phyloP scores from a whole-genome alignment of 129 eudicot genomes.

The sunflower (Helianthus annuus) region HanXRQr2.0-SUNRISE NC_035448.2:133318053-133318552 shows the following conservation, averaged over 20 bases:
- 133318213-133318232: neutral
- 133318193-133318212: neutral
- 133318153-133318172: neutral
- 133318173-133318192: neutral
- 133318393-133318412: slow-evolving; percentile 21
- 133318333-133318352: slow-evolving; percentile 12
- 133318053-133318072: neutral
- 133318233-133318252: neutral
- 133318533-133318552: slow-evolving; percentile 66
- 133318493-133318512: slow-evolving; percentile 73
- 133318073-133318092: neutral
- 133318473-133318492: slow-evolving; percentile 41
- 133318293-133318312: neutral
- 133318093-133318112: neutral
- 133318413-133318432: slow-evolving; percentile 7
- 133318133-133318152: neutral
- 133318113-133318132: neutral
- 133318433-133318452: slow-evolving; percentile 13
- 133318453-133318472: slow-evolving; percentile 14
- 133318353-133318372: slow-evolving; percentile 9
- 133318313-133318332: slow-evolving; percentile 10
- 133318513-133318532: slow-evolving; percentile 63
- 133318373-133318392: slow-evolving; percentile 4
- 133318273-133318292: slow-evolving; percentile 8
- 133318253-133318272: neutral